Percentiles rank a stretch among this genome's conserved stretches.
Evolutionary conservation across 345 rosid species (phyloP).

Genomic region (Acer yangbiense): DNA sequence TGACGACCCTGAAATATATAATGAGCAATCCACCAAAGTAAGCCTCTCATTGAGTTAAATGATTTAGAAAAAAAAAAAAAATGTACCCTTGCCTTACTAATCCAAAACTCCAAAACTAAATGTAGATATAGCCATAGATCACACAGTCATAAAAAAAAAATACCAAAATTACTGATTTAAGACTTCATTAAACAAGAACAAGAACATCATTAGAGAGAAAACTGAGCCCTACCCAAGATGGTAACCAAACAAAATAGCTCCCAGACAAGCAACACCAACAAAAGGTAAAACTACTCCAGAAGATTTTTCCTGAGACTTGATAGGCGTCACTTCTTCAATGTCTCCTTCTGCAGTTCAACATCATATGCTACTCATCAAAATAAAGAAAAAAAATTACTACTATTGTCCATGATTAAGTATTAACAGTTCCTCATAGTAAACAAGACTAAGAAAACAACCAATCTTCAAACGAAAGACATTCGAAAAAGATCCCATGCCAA

Average conservation of each 20-base stretch:
- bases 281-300: constrained; percentile 83
- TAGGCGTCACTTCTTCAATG: constrained; percentile 54
- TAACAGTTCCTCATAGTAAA: background rate
- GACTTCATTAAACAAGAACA: background rate
- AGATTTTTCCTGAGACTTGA: constrained; percentile 51
- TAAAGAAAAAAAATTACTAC: background rate
- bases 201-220: background rate
- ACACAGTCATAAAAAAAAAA: background rate
- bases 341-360: constrained; percentile 58
- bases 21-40: background rate
- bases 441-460: background rate
- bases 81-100: background rate
- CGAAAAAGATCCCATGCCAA: background rate
- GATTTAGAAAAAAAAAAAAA: constrained; percentile 4
- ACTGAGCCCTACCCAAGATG: constrained; percentile 76
- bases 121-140: background rate
- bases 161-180: background rate
- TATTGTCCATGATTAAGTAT: background rate
- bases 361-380: constrained; percentile 11
- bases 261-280: constrained; percentile 94
- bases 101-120: background rate
- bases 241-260: constrained; percentile 94
- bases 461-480: background rate
- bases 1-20: constrained; percentile 71
- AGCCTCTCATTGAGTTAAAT: background rate